Evolutionary conservation across 306 rosid species (phyloP).

Genomic region (Quercus gilva): DNA sequence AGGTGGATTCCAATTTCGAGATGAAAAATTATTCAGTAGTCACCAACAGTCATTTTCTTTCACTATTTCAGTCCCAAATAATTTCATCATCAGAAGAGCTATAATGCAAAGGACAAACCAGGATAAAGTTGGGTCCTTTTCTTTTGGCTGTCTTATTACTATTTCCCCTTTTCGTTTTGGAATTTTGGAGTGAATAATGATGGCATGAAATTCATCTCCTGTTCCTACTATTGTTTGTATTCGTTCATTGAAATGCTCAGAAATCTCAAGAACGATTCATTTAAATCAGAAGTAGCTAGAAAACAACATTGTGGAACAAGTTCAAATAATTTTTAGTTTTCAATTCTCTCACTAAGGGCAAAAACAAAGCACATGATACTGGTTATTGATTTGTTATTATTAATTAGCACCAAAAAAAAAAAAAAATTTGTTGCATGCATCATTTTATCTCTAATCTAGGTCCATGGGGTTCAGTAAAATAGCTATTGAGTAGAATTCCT

Average conservation of each 20-base stretch:
- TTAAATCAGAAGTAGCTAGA: no score
- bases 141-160: conserved; percentile 24
- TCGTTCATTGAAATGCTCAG: conserved; percentile 4
- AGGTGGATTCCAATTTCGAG: background rate
- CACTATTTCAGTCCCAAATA: background rate
- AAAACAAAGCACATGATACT: background rate
- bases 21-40: background rate
- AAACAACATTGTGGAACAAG: background rate
- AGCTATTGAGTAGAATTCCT: no score
- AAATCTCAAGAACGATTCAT: conserved; percentile 21
- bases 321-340: background rate
- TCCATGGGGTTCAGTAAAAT: no score
- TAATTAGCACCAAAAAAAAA: background rate
- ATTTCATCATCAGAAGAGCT: background rate
- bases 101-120: conserved; percentile 20
- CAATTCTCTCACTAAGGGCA: background rate
- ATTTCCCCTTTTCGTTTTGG: conserved; percentile 10
- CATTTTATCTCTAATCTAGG: no score
- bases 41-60: background rate
- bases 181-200: conserved; percentile 12
- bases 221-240: background rate
- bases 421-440: no score
- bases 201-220: conserved; percentile 15
- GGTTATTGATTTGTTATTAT: no score
- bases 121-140: conserved; percentile 24